Conservation (phyloP, 2,329 filamentous ascomycete genomes). For the Fusarium hostae region DNA sequence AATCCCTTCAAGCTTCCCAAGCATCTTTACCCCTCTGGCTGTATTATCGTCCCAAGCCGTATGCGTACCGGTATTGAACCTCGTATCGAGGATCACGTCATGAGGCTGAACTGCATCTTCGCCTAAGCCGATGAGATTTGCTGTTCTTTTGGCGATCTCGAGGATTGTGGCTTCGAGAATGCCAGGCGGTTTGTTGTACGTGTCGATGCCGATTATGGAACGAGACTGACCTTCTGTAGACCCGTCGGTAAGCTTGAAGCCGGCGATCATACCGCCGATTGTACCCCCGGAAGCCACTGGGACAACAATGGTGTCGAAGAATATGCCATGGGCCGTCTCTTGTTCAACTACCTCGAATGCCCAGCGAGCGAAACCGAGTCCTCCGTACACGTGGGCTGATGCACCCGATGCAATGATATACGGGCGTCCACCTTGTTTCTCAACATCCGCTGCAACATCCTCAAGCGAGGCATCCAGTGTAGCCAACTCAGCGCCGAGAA, state of each 20-base stretch:
- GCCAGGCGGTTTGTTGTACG: neutral
- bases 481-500: neutral
- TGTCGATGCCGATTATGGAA: neutral
- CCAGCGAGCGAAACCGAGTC: neutral
- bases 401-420: neutral
- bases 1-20: neutral
- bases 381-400: neutral
- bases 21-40: neutral
- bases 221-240: neutral
- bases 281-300: neutral
- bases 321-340: neutral
- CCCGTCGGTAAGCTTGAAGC: neutral
- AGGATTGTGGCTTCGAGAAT: neutral
- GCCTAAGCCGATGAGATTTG: neutral
- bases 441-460: neutral
- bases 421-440: neutral
- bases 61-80: neutral
- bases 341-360: neutral
- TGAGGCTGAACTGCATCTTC: neutral
- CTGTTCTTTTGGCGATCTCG: neutral
- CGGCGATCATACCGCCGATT: neutral
- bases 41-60: neutral
- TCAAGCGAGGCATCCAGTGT: accelerated
- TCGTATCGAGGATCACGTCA: neutral
- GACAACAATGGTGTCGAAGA: neutral